Percentiles rank a stretch among this genome's conserved stretches.
phyloP scores from a whole-genome alignment of 139 green algal genomes.

The Coelastrella sp. region DNA sequence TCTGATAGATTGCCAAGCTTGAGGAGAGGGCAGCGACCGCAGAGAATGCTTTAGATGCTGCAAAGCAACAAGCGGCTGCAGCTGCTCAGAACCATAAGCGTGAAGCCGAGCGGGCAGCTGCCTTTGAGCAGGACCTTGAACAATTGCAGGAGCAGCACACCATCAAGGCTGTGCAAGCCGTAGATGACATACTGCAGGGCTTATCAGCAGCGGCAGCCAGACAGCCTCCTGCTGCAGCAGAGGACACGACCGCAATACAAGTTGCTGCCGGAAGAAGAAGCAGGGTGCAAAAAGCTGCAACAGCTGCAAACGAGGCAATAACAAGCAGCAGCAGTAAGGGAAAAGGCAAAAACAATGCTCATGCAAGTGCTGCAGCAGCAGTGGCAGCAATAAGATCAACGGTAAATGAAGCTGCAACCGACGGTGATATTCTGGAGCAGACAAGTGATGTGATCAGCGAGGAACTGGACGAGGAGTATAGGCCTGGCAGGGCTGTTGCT shows the following conservation, averaged over 20 bases:
- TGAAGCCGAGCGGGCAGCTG: slow-evolving; percentile 14
- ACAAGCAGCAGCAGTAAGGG: slow-evolving; percentile 9
- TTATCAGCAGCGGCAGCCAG: not conserved
- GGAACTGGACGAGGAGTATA: not conserved
- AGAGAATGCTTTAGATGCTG: not conserved
- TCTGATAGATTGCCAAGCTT: not conserved
- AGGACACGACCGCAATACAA: not conserved
- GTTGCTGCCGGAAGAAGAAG: not conserved
- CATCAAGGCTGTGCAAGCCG: slow-evolving; percentile 8
- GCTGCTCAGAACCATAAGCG: slow-evolving; percentile 1
- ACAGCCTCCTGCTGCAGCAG: not conserved
- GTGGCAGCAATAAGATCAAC: not conserved
- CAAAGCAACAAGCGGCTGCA: not conserved
- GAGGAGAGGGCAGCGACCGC: not conserved
- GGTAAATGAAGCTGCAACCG: not conserved
- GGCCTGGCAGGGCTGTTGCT: not conserved
- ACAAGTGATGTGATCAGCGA: not conserved
- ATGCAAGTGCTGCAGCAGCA: not conserved
- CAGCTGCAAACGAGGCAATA: slow-evolving; percentile 7
- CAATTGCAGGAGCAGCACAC: slow-evolving; percentile 12
- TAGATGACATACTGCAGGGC: not conserved
- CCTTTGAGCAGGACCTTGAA: slow-evolving; percentile 22
- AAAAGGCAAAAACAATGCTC: not conserved
- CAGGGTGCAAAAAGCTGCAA: not conserved
- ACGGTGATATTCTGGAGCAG: not conserved